These are phyloP conservation scores for Auriscalpium vulgare DNA, from an alignment of 768 basidiomycete genomes.

Conservation along the genomic window DNA sequence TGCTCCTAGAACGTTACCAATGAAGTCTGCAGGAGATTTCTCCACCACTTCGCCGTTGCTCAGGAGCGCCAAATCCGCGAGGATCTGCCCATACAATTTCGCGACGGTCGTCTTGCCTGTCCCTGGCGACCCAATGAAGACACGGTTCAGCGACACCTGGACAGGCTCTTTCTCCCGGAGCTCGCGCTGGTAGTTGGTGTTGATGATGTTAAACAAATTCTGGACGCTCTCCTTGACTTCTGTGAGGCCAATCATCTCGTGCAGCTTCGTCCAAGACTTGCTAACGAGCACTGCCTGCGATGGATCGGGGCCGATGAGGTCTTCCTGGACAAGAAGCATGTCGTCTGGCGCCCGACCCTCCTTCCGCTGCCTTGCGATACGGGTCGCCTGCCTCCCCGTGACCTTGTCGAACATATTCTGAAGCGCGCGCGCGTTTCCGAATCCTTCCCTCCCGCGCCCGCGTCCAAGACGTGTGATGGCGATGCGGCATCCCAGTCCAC, in stretches of 20 bases:
- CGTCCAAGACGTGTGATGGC: slow-evolving; percentile 52
- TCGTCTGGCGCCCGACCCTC: slow-evolving; percentile 37
- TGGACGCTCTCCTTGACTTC: slow-evolving; percentile 48
- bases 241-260: slow-evolving; percentile 44
- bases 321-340: slow-evolving; percentile 42
- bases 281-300: slow-evolving; percentile 38
- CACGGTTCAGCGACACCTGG: slow-evolving; percentile 50
- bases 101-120: slow-evolving; percentile 70
- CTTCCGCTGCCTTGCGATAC: slow-evolving; percentile 35
- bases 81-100: slow-evolving; percentile 54
- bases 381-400: slow-evolving; percentile 43
- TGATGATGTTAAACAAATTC: slow-evolving; percentile 37
- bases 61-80: slow-evolving; percentile 54
- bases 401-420: slow-evolving; percentile 41
- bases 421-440: slow-evolving; percentile 62
- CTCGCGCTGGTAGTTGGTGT: slow-evolving; percentile 50
- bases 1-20: slow-evolving; percentile 49
- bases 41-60: slow-evolving; percentile 66
- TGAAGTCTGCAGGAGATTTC: slow-evolving; percentile 64
- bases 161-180: slow-evolving; percentile 46
- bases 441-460: slow-evolving; percentile 50
- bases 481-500: slow-evolving; percentile 49
- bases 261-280: slow-evolving; percentile 43
- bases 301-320: slow-evolving; percentile 62
- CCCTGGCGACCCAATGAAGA: slow-evolving; percentile 61